Percentiles rank a stretch among this genome's conserved stretches.
Evolutionary conservation across 352 stramenopile species (phyloP).

Genomic region (Pythium brassicae): DNA sequence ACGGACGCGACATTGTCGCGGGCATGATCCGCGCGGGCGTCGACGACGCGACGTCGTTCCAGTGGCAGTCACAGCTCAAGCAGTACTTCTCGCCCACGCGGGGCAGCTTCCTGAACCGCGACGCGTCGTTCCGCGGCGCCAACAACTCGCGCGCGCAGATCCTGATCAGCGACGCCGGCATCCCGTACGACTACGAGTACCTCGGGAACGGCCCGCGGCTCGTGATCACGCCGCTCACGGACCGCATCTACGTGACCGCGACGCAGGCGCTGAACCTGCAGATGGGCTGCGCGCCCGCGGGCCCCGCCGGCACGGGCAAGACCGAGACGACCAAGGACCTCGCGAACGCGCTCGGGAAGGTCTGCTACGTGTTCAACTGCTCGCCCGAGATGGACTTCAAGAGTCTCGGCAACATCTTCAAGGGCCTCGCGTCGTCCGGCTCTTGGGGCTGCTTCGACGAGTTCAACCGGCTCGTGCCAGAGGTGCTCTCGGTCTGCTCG

Average conservation of each 20-base stretch:
- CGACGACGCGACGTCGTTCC: conserved; percentile 80
- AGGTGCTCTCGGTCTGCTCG: conserved; percentile 92
- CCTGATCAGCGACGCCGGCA: conserved; percentile 90
- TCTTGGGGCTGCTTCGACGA: conserved; percentile 97
- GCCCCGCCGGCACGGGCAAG: conserved; percentile 90
- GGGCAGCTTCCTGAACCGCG: conserved; percentile 88
- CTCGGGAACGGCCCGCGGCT: conserved; percentile 92
- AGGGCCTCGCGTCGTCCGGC: conserved; percentile 91
- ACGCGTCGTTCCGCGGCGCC: conserved; percentile 81
- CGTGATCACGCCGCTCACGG: conserved; percentile 94
- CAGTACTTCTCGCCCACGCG: conserved; percentile 89
- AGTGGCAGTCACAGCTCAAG: conserved; percentile 96
- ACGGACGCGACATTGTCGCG: conserved; percentile 94
- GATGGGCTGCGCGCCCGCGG: conserved; percentile 75
- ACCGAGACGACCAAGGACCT: conserved; percentile 96
- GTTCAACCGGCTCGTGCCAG: conserved; percentile 94
- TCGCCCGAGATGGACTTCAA: conserved; percentile 97
- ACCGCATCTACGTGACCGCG: conserved; percentile 96
- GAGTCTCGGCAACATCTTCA: conserved; percentile 97
- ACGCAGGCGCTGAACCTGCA: conserved; percentile 94
- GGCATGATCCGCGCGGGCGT: conserved; percentile 92
- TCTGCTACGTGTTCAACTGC: conserved; percentile 96
- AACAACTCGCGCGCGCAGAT: conserved; percentile 83
- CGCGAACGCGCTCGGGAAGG: conserved; percentile 91
- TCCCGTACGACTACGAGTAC: conserved; percentile 97